These are phyloP conservation scores for Sarocladium kiliense DNA, from an alignment of 2,329 filamentous ascomycete species.

Conservation along the genomic window DNA sequence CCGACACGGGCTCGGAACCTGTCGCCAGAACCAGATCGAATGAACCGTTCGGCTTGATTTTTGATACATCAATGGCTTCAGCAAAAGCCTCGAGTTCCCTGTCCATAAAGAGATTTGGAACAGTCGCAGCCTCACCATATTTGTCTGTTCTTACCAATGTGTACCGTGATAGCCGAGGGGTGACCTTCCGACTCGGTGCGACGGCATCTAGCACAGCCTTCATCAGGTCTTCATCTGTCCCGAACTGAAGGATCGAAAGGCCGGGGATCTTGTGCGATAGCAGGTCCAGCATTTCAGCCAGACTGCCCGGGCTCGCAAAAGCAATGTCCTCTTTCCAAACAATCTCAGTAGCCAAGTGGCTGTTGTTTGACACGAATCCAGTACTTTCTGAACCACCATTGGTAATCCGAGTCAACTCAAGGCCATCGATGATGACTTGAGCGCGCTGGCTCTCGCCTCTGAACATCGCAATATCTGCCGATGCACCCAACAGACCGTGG, in stretches of 20 bases:
- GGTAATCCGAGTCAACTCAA: conserved; percentile 35
- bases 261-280: conserved; percentile 34
- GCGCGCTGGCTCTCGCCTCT: conserved; percentile 11
- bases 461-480: conserved; percentile 2
- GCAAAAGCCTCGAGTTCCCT: not conserved
- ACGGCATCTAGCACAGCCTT: not conserved
- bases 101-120: not conserved
- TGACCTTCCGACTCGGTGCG: not conserved
- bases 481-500: not conserved
- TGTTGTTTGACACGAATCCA: conserved; percentile 42
- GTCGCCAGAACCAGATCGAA: conserved; percentile 13
- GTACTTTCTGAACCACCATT: conserved; percentile 18
- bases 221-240: conserved; percentile 11
- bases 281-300: conserved; percentile 23
- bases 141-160: not conserved
- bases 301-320: conserved; percentile 16
- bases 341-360: conserved; percentile 43
- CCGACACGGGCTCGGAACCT: not conserved
- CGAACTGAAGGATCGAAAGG: conserved; percentile 34
- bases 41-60: conserved; percentile 11
- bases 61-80: not conserved
- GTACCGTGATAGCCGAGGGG: not conserved
- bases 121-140: not conserved
- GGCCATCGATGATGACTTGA: conserved; percentile 38
- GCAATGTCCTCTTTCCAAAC: conserved; percentile 38